A percentile compares a stretch with the other conserved stretches of the same genome.
These are phyloP conservation scores for Nevesoporus exiguus DNA, from an alignment of 768 basidiomycete genomes.

Conservation along the genomic window DNA sequence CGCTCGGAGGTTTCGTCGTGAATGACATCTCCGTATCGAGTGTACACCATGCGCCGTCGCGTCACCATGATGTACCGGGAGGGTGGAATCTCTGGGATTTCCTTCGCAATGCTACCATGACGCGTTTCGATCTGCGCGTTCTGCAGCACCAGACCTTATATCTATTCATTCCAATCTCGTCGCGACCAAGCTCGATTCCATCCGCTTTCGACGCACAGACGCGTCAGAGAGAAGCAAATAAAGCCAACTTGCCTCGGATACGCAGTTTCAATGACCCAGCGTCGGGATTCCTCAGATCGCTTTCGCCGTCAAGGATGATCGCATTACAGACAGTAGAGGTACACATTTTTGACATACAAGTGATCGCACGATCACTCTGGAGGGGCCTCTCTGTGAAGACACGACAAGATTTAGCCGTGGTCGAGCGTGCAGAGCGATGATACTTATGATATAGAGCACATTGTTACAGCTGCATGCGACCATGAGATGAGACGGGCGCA, in stretches of 20 bases:
- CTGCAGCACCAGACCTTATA: too few relatives aligned
- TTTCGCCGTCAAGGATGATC: background rate
- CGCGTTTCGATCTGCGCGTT: too few relatives aligned
- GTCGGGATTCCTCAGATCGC: constrained; percentile 1
- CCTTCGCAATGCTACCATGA: too few relatives aligned
- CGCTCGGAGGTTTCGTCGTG: too few relatives aligned
- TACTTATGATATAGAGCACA: constrained; percentile 92
- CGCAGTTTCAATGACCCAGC: background rate
- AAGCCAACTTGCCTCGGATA: background rate
- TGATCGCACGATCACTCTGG: constrained; percentile 36
- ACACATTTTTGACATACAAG: constrained; percentile 11
- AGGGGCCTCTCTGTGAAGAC: constrained; percentile 69
- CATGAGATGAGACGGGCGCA: constrained; percentile 3
- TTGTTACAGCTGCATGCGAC: constrained; percentile 75
- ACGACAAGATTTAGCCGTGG: constrained; percentile 21
- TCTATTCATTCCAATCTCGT: too few relatives aligned
- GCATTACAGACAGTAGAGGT: constrained; percentile 4
- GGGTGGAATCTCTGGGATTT: too few relatives aligned
- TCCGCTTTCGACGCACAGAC: background rate
- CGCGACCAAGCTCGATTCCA: too few relatives aligned
- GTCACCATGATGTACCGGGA: too few relatives aligned
- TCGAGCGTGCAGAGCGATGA: constrained; percentile 3
- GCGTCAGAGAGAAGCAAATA: background rate
- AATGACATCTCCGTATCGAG: too few relatives aligned
- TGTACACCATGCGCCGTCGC: too few relatives aligned